Percentiles rank a stretch among this genome's conserved stretches.
These are phyloP conservation scores for Aspergillus wentii DNA, from an alignment of 495 filamentous ascomycete species.

Conservation along the genomic window DNA sequence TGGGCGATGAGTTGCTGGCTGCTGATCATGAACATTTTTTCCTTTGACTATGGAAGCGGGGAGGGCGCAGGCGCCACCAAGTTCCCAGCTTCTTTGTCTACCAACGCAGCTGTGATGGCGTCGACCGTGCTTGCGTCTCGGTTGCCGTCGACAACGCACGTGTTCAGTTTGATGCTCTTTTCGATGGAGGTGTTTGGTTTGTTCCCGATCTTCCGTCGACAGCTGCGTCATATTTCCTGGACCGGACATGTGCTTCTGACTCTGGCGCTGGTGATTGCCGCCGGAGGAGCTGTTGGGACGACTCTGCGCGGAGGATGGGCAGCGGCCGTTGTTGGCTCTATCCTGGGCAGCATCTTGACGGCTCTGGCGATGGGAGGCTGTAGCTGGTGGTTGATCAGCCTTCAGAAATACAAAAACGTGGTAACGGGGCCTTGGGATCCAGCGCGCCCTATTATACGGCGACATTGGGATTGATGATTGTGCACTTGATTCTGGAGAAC, in stretches of 20 bases:
- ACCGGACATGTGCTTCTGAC: slow-evolving; percentile 76
- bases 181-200: slow-evolving; percentile 95
- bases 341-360: slow-evolving; percentile 66
- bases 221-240: slow-evolving; percentile 80
- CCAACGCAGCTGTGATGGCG: slow-evolving; percentile 93
- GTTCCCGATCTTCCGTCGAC: slow-evolving; percentile 89
- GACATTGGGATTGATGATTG: slow-evolving; percentile 49
- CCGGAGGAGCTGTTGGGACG: slow-evolving; percentile 73
- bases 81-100: slow-evolving; percentile 83
- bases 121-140: slow-evolving; percentile 87
- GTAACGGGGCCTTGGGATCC: slow-evolving; percentile 98
- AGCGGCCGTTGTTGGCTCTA: slow-evolving; percentile 62
- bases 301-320: slow-evolving; percentile 69
- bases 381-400: slow-evolving; percentile 94
- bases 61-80: slow-evolving; percentile 44
- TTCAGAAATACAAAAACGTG: slow-evolving; percentile 99
- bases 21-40: slow-evolving; percentile 91
- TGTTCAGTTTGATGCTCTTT: slow-evolving; percentile 93
- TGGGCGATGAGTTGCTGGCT: slow-evolving; percentile 96
- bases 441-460: slow-evolving; percentile 72
- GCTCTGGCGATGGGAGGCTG: slow-evolving; percentile 84
- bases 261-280: slow-evolving; percentile 69
- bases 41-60: slow-evolving; percentile 86
- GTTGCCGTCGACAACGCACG: slow-evolving; percentile 82
- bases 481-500: not conserved